These are phyloP conservation scores for Triadica sebifera DNA, from an alignment of 345 rosid genomes.

Conservation along the genomic window DNA sequence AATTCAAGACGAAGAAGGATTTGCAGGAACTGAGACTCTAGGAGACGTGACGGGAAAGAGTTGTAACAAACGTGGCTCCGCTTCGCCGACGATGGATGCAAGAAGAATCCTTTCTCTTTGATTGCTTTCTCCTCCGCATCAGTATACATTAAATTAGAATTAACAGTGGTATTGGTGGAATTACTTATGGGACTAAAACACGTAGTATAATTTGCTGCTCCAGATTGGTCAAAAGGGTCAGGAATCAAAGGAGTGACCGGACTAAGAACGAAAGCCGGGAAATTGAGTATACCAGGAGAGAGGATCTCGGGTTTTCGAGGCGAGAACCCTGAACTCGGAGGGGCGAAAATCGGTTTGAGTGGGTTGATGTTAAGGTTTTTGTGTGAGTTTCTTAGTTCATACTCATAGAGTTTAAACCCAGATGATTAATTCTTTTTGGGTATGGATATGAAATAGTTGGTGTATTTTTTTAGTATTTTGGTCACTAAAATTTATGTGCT, in stretches of 20 bases:
- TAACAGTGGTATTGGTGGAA: not conserved
- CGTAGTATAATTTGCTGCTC: slow-evolving; percentile 24
- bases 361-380: slow-evolving; percentile 89
- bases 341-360: slow-evolving; percentile 47
- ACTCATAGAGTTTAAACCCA: slow-evolving; percentile 83
- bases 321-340: slow-evolving; percentile 53
- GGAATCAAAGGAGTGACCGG: slow-evolving; percentile 91
- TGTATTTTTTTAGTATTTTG: too few species aligned
- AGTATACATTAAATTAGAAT: slow-evolving; percentile 21
- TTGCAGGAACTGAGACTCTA: slow-evolving; percentile 63
- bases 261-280: slow-evolving; percentile 76
- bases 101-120: slow-evolving; percentile 78
- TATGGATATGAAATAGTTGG: slow-evolving; percentile 69
- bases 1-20: slow-evolving; percentile 40
- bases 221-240: slow-evolving; percentile 88
- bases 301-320: slow-evolving; percentile 79
- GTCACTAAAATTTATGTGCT: too few species aligned
- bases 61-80: slow-evolving; percentile 77
- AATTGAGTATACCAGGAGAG: slow-evolving; percentile 88
- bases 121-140: slow-evolving; percentile 77
- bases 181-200: slow-evolving; percentile 21
- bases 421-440: slow-evolving; percentile 73
- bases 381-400: slow-evolving; percentile 86
- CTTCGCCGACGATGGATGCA: slow-evolving; percentile 85
- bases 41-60: slow-evolving; percentile 91